phyloP scores from a whole-genome alignment of 2,329 filamentous ascomycete genomes.

The Microdochium trichocladiopsis region DNA sequence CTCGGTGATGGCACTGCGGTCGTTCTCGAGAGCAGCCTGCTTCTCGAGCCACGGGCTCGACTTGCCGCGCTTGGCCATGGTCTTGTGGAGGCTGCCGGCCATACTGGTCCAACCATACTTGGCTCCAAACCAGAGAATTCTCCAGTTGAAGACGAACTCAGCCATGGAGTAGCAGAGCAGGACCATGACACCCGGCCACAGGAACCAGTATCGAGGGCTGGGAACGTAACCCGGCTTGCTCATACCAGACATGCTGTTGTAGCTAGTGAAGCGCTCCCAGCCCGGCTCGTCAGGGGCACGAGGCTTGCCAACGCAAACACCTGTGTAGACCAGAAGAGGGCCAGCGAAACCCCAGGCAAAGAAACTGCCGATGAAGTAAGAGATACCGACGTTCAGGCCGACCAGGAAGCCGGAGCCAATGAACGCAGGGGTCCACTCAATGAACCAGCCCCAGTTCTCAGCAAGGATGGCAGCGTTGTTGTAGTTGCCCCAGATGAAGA shows the following conservation, averaged over 20 bases:
- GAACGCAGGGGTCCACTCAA: conserved; percentile 52
- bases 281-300: conserved; percentile 27
- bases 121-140: not conserved
- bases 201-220: conserved; percentile 7
- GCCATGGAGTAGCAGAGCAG: conserved; percentile 4
- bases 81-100: not conserved
- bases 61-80: not conserved
- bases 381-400: conserved; percentile 50
- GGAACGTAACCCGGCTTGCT: conserved; percentile 1
- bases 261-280: conserved; percentile 26
- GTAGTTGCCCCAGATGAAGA: conserved; percentile 47
- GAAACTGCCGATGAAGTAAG: conserved; percentile 47
- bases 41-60: not conserved
- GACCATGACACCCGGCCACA: conserved; percentile 6
- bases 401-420: conserved; percentile 52
- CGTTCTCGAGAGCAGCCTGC: not conserved
- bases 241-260: conserved; percentile 2
- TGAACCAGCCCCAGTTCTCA: conserved; percentile 52
- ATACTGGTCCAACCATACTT: conserved; percentile 2
- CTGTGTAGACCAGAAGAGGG: conserved; percentile 45
- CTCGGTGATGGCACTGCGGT: conserved; percentile 1
- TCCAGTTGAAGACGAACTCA: not conserved
- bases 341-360: conserved; percentile 51
- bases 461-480: conserved; percentile 40
- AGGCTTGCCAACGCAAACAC: conserved; percentile 33